phyloP scores from a whole-genome alignment of 2,329 filamentous ascomycete species.

The Aspergillus nomiae region DNA sequence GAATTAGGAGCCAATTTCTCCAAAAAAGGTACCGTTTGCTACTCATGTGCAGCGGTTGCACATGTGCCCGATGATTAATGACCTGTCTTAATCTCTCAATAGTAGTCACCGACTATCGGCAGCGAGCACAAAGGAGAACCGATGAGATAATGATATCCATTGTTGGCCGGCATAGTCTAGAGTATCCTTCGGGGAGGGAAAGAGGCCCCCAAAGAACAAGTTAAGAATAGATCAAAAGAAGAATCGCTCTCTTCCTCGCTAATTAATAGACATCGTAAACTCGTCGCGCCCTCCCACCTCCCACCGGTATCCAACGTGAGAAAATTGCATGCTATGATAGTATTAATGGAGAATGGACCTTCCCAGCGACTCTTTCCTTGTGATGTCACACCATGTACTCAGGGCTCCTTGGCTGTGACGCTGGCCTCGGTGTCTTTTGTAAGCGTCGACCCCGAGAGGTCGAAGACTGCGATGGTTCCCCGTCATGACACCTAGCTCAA shows the following conservation, averaged over 20 bases:
- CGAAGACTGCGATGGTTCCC: neutral
- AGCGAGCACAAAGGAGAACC: neutral
- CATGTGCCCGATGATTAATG: neutral
- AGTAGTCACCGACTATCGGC: neutral
- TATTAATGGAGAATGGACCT: neutral
- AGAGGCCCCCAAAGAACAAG: neutral
- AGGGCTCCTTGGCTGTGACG: neutral
- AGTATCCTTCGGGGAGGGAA: neutral
- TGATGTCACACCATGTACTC: constrained; percentile 5
- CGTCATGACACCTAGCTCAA: neutral
- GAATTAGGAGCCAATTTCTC: neutral
- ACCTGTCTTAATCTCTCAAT: neutral
- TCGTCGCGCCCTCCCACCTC: neutral
- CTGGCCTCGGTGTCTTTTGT: constrained; percentile 6
- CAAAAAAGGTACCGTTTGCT: neutral
- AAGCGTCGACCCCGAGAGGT: constrained; percentile 5
- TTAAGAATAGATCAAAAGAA: neutral
- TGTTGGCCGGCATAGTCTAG: neutral
- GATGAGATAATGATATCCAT: neutral
- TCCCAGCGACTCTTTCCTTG: neutral
- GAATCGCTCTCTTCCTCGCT: neutral
- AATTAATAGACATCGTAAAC: neutral
- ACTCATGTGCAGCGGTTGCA: neutral
- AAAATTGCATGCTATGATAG: neutral
- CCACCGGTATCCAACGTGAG: neutral